phyloP scores from a whole-genome alignment of 768 basidiomycete genomes.

The Xerocomus potaroensis region DNA sequence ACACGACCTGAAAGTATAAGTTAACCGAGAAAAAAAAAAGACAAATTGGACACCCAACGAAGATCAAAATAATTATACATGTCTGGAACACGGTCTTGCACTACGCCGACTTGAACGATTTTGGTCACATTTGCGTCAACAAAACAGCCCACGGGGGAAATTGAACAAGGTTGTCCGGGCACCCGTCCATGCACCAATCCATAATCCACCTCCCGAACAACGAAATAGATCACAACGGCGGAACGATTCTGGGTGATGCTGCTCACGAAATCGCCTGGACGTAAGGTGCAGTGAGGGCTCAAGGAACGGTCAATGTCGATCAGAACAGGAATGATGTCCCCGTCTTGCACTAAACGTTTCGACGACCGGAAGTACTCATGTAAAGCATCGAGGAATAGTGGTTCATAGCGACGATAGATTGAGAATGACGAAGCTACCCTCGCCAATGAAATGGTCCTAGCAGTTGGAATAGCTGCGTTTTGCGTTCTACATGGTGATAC shows the following conservation, averaged over 20 bases:
- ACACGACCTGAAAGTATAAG: constrained; percentile 18
- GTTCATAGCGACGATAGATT: constrained; percentile 59
- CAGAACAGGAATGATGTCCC: constrained; percentile 66
- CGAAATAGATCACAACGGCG: constrained; percentile 66
- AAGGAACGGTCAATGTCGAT: constrained; percentile 50
- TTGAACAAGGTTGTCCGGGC: constrained; percentile 46
- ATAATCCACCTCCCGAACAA: constrained; percentile 72
- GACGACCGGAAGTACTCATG: constrained; percentile 55
- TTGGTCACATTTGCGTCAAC: constrained; percentile 70
- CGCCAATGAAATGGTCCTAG: constrained; percentile 66
- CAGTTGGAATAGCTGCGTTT: constrained; percentile 61
- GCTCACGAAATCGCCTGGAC: constrained; percentile 3
- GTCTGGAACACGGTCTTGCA: constrained; percentile 59
- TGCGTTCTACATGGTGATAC: constrained; percentile 59
- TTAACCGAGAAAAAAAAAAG: constrained; percentile 4
- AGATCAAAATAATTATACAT: constrained; percentile 44
- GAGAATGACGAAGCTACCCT: constrained; percentile 76
- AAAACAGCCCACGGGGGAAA: constrained; percentile 81
- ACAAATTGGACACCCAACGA: constrained; percentile 37
- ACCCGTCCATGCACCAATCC: constrained; percentile 42
- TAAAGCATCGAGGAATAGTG: constrained; percentile 55
- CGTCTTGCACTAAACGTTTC: constrained; percentile 60
- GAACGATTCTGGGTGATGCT: background rate
- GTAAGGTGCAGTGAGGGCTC: constrained; percentile 13
- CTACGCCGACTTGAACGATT: constrained; percentile 75